A percentile compares a stretch with the other conserved stretches of the same genome.
phyloP scores from a whole-genome alignment of 176 grass and related monocot species.

The Raddia guianensis region DNA sequence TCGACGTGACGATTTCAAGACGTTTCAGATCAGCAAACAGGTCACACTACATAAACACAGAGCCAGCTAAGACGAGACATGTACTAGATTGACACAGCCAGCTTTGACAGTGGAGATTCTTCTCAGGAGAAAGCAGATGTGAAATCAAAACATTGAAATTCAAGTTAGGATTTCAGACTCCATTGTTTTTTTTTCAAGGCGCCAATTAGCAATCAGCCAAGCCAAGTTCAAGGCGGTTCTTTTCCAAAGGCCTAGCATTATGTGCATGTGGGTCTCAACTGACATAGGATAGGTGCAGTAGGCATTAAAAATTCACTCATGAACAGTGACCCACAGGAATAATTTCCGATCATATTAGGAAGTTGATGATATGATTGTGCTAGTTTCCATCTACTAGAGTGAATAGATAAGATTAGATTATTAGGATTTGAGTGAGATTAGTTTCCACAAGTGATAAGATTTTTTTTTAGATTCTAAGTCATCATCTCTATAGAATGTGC shows the following conservation, averaged over 20 bases:
- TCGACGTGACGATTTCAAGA: constrained; percentile 24
- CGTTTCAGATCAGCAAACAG: constrained; percentile 8
- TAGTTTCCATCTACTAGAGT: too few relatives aligned
- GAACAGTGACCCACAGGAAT: too few relatives aligned
- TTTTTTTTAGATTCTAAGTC: too few relatives aligned
- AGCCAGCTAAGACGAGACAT: not conserved
- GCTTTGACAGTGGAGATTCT: not conserved
- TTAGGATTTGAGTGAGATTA: too few relatives aligned
- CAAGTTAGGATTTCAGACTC: not conserved
- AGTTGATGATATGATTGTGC: too few relatives aligned
- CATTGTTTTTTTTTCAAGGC: not conserved
- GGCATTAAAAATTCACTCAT: too few relatives aligned
- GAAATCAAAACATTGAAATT: not conserved
- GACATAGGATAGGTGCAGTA: too few relatives aligned
- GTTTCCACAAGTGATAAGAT: too few relatives aligned
- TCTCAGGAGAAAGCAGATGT: not conserved
- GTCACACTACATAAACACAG: not conserved
- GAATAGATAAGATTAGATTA: too few relatives aligned
- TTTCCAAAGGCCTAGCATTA: not conserved
- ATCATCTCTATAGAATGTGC: too few relatives aligned
- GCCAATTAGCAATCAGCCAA: not conserved
- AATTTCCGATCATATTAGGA: too few relatives aligned
- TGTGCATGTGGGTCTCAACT: too few relatives aligned
- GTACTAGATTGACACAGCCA: not conserved
- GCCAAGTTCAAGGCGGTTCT: not conserved